A percentile compares a stretch with the other conserved stretches of the same genome.
These are phyloP conservation scores for Phytophthora megakarya DNA, from an alignment of 352 stramenopile species.

Conservation along the genomic window DNA sequence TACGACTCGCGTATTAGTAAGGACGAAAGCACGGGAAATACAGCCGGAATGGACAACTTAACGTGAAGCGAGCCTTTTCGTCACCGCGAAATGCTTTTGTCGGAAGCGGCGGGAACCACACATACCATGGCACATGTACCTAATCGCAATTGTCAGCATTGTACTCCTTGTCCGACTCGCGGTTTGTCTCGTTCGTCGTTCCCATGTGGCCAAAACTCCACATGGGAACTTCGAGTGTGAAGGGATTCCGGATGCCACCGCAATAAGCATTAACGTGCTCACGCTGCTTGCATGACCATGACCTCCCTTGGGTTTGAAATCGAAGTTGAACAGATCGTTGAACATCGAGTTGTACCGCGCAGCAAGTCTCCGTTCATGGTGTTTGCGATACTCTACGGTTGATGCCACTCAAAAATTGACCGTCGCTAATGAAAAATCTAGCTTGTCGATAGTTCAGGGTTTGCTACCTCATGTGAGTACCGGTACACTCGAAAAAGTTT, in stretches of 20 bases:
- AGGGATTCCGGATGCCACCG: slow-evolving; percentile 2
- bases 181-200: slow-evolving; percentile 8
- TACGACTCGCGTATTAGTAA: slow-evolving; percentile 15
- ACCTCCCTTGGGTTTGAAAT: slow-evolving; percentile 4
- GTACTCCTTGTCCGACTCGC: slow-evolving; percentile 25
- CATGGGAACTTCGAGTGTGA: slow-evolving; percentile 7
- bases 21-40: slow-evolving; percentile 6
- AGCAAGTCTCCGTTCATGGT: slow-evolving; percentile 6
- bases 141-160: background rate
- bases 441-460: slow-evolving; percentile 17
- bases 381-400: background rate
- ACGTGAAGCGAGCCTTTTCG: no score
- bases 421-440: slow-evolving; percentile 17
- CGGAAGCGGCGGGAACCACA: no score
- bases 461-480: no score
- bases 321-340: background rate
- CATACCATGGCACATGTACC: no score
- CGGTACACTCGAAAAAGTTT: no score
- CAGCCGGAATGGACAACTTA: no score
- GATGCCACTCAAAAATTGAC: background rate
- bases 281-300: background rate
- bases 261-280: background rate
- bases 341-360: slow-evolving; percentile 2
- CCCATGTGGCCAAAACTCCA: slow-evolving; percentile 10
- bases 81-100: background rate